Evolutionary conservation across 495 filamentous ascomycete species (phyloP), one percentile per base, ranked within the genome.

Genomic region (Tuber aestivum): DNA sequence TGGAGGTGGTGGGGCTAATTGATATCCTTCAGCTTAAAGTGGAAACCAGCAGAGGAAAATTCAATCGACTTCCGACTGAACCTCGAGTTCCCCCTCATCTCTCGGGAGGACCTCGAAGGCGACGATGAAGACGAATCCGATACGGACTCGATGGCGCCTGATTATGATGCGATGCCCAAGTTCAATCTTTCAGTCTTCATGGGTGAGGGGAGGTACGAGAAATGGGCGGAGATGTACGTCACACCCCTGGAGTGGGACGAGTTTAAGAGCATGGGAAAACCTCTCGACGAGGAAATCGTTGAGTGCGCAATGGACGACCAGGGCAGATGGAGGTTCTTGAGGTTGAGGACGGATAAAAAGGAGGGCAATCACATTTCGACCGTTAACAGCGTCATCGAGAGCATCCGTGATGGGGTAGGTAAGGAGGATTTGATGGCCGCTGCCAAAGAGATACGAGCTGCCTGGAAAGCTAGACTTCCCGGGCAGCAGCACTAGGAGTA

Each of bases 1-100:
- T 3, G 14, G 56, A 35, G 32, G 27, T 18, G 56, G 14, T 35
- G 3, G 12, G 12, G 56, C 27, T 65, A 65, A 65, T 65, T 65
- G 44, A 80, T 12, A 41, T 88, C 89, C 61, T 91, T 95, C 81
- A 97, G 97, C 77, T 86, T 99, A 37, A 99, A 99, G 84, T 99
- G 95, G 95, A 99, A 99, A 83, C 93, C 94, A 1, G 91, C 91
- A 7, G 85, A 91, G 40, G 95, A 99, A 80, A 99, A 99, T 84
- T 94, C 93, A 1, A 88, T 99, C 76, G 95, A 99, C 83, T 97
- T 97, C 83, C 87, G 91, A 69, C 87, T 97, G 80, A 86, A 87
- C 45, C 87, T 99, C 38, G 87, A 89, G 56, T 98, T 97, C 81
- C 93, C 92, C 0, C 73, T 86, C 0, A 85, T 92, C 48, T 90